Evolutionary conservation across 2,329 filamentous ascomycete genomes (phyloP).

Genomic region (Talaromyces sp.): DNA sequence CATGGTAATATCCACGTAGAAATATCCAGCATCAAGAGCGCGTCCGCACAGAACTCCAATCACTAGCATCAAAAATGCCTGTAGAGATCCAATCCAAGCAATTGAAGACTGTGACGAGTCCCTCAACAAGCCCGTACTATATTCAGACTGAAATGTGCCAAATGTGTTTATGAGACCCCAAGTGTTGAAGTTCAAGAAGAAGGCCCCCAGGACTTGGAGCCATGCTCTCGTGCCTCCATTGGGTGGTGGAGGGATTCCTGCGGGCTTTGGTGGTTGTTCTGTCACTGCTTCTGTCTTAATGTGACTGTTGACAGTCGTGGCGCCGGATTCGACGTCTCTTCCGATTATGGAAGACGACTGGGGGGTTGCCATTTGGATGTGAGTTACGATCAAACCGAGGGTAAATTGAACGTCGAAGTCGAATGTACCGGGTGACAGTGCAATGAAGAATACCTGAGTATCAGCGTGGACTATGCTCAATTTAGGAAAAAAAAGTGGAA

Average conservation of each 20-base stretch:
- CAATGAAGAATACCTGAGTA: background rate
- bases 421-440: background rate
- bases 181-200: slow-evolving; percentile 33
- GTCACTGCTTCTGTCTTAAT: background rate
- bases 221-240: slow-evolving; percentile 29
- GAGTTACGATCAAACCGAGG: background rate
- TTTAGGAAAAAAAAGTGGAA: background rate
- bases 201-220: slow-evolving; percentile 31
- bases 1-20: background rate
- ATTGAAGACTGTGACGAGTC: slow-evolving; percentile 37
- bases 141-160: slow-evolving; percentile 44
- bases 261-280: slow-evolving; percentile 14
- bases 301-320: background rate
- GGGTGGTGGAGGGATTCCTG: slow-evolving; percentile 25
- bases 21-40: slow-evolving; percentile 46
- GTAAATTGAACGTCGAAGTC: background rate
- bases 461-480: background rate
- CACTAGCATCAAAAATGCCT: slow-evolving; percentile 46
- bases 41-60: slow-evolving; percentile 45
- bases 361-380: background rate
- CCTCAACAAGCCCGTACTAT: slow-evolving; percentile 40
- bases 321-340: background rate
- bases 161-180: slow-evolving; percentile 48
- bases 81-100: slow-evolving; percentile 49
- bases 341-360: background rate